phyloP scores from a whole-genome alignment of 1,284 basidiomycete genomes.

The Apiotrichum sp. region DNA sequence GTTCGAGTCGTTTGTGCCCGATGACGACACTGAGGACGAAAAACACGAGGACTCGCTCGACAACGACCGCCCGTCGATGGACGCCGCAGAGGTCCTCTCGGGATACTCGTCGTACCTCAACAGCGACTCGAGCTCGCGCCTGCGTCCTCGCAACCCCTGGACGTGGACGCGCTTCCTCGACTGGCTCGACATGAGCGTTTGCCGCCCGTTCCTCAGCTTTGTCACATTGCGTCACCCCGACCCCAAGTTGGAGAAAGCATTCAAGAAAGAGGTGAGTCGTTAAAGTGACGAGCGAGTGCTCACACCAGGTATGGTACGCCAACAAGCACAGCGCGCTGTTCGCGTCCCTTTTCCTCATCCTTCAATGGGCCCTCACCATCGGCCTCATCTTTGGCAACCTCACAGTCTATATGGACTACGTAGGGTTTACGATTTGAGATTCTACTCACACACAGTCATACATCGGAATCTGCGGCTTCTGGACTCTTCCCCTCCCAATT shows the following conservation, averaged over 20 bases:
- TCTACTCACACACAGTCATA: constrained; percentile 16
- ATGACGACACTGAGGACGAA: neutral
- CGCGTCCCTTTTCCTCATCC: constrained; percentile 32
- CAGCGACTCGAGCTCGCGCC: neutral
- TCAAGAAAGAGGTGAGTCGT: constrained; percentile 32
- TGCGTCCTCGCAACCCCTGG: neutral
- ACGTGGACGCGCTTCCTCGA: neutral
- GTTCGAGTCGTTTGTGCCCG: neutral
- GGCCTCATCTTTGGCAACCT: neutral
- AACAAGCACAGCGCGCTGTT: constrained; percentile 12
- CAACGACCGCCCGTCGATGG: neutral
- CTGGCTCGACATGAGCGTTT: neutral
- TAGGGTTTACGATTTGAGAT: neutral
- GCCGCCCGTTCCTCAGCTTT: constrained; percentile 22
- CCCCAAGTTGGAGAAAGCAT: constrained; percentile 35
- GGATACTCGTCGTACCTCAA: neutral
- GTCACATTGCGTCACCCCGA: constrained; percentile 40
- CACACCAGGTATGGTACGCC: constrained; percentile 26
- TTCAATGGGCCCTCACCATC: constrained; percentile 10
- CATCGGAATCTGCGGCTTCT: constrained; percentile 31
- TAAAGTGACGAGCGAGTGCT: constrained; percentile 20
- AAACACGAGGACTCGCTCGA: neutral
- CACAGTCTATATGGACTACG: constrained; percentile 21
- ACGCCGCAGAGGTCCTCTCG: neutral
- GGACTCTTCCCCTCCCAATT: constrained; percentile 36